Percentiles rank a stretch among this genome's conserved stretches.
Evolutionary conservation across 495 filamentous ascomycete genomes (phyloP).

Genomic region (Patellaria atrata): DNA sequence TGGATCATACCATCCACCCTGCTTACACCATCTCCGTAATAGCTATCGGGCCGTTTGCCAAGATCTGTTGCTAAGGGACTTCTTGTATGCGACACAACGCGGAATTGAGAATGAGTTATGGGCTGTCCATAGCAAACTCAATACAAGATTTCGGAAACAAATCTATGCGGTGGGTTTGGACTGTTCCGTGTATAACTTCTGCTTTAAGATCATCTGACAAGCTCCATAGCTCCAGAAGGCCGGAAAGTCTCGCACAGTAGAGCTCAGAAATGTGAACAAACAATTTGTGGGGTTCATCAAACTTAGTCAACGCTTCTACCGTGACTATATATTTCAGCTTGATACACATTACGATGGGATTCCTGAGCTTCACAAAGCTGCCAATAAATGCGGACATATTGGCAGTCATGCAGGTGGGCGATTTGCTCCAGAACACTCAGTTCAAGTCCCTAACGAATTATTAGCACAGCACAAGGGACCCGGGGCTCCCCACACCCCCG

Average conservation of each 20-base stretch:
- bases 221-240: slow-evolving; percentile 26
- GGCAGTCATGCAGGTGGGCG: slow-evolving; percentile 6
- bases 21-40: slow-evolving; percentile 12
- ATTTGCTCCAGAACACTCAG: neutral
- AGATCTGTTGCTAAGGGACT: slow-evolving; percentile 56
- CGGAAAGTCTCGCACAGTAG: slow-evolving; percentile 51
- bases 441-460: neutral
- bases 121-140: slow-evolving; percentile 63
- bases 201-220: neutral
- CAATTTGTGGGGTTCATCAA: slow-evolving; percentile 74
- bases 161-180: slow-evolving; percentile 34
- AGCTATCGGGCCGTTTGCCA: slow-evolving; percentile 60
- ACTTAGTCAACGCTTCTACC: slow-evolving; percentile 73
- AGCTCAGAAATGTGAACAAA: slow-evolving; percentile 64
- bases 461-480: slow-evolving; percentile 4
- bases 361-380: slow-evolving; percentile 39
- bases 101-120: slow-evolving; percentile 60
- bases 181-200: neutral
- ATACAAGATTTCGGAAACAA: slow-evolving; percentile 56
- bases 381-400: slow-evolving; percentile 13
- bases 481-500: slow-evolving; percentile 28
- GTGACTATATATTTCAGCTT: slow-evolving; percentile 64
- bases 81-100: slow-evolving; percentile 47
- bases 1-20: neutral
- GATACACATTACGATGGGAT: slow-evolving; percentile 58